Evolutionary conservation across 2,329 filamentous ascomycete species (phyloP).

Genomic region (Coniochaeta sp.): DNA sequence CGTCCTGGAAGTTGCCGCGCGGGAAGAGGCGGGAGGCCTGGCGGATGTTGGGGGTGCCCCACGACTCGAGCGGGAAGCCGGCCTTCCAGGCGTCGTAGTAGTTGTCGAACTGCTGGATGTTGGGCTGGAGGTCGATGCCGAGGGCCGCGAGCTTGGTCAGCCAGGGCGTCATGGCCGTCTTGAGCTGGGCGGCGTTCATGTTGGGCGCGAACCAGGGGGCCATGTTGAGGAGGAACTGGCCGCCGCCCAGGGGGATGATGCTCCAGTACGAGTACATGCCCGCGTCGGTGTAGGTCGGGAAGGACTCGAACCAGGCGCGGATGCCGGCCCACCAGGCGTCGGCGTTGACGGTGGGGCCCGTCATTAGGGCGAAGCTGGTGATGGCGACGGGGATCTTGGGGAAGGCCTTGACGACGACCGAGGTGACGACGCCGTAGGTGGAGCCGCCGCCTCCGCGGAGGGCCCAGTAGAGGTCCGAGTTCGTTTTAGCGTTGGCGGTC

Average conservation of each 20-base stretch:
- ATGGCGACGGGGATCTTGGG: slow-evolving; percentile 12
- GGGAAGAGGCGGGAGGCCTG: slow-evolving; percentile 15
- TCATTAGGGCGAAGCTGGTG: slow-evolving; percentile 13
- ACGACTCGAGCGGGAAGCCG: slow-evolving; percentile 32
- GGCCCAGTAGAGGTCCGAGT: slow-evolving; percentile 43
- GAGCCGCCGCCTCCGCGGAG: slow-evolving; percentile 36
- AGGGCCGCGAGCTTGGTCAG: slow-evolving; percentile 15
- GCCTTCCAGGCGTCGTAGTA: slow-evolving; percentile 13
- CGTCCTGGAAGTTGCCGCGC: slow-evolving; percentile 8
- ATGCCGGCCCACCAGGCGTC: slow-evolving; percentile 28
- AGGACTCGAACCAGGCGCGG: slow-evolving; percentile 19
- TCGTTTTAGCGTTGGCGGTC: slow-evolving; percentile 28
- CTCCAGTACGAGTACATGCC: slow-evolving; percentile 24
- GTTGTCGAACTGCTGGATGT: slow-evolving; percentile 13
- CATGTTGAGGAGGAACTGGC: slow-evolving; percentile 18
- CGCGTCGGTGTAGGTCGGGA: slow-evolving; percentile 19
- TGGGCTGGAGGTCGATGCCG: slow-evolving; percentile 14
- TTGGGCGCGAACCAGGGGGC: slow-evolving; percentile 18
- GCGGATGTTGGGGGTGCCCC: slow-evolving; percentile 22
- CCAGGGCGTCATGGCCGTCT: slow-evolving; percentile 15
- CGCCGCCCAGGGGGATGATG: slow-evolving; percentile 13
- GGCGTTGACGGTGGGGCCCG: slow-evolving; percentile 28
- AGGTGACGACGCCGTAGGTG: slow-evolving; percentile 30
- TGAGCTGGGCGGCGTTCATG: slow-evolving; percentile 12
- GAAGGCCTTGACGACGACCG: slow-evolving; percentile 13